Conservation (phyloP, 2,329 filamentous ascomycete genomes). For the Coccinonectria pachysandricola region DNA sequence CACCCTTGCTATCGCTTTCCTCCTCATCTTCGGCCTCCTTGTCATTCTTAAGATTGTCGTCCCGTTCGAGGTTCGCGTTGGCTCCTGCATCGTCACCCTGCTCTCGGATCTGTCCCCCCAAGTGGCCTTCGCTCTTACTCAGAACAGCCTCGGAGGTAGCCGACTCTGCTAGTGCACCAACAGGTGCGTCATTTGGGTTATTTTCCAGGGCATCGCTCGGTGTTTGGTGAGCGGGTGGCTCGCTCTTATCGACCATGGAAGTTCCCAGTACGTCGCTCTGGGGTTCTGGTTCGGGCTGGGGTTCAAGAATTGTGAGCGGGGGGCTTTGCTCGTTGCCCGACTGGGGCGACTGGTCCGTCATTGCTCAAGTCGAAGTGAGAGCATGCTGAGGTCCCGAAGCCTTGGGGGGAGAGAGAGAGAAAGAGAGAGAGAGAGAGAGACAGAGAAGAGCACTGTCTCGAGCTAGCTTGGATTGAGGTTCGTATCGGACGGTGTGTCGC, state of each 20-base stretch:
- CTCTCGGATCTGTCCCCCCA: too few species aligned
- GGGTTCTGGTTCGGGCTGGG: conserved; percentile 10
- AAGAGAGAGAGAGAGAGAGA: conserved; percentile 4
- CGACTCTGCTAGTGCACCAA: too few species aligned
- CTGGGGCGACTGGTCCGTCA: conserved; percentile 32
- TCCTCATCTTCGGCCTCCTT: neutral
- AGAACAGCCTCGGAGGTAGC: too few species aligned
- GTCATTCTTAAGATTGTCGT: too few species aligned
- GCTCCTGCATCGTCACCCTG: too few species aligned
- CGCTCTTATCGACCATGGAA: conserved; percentile 2
- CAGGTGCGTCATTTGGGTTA: too few species aligned
- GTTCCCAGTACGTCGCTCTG: conserved; percentile 7
- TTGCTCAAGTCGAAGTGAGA: conserved; percentile 20
- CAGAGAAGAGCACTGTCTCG: too few species aligned
- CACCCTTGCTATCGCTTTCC: conserved; percentile 15
- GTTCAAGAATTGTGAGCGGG: conserved; percentile 8
- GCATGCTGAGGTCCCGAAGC: conserved; percentile 22
- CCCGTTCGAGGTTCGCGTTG: too few species aligned
- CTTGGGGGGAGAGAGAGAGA: conserved; percentile 6
- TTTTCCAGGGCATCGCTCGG: neutral
- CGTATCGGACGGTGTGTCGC: conserved; percentile 5
- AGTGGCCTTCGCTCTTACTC: too few species aligned
- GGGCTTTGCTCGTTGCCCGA: conserved; percentile 19
- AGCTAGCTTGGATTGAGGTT: too few species aligned
- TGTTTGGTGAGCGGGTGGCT: conserved; percentile 3